Conservation (phyloP, 148 eudicot species). For the Cornus kousa region DNA sequence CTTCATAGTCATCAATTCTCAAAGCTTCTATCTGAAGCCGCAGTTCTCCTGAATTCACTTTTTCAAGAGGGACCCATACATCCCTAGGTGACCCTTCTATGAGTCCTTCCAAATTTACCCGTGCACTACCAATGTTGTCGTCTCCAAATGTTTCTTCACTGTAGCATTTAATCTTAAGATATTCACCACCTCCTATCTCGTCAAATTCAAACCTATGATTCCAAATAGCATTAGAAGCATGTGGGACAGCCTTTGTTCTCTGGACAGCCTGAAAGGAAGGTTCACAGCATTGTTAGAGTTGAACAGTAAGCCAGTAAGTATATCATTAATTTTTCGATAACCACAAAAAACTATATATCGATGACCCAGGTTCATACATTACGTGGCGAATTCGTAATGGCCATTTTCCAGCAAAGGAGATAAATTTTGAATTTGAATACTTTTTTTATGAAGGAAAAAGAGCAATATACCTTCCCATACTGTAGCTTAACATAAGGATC, state of each 20-base stretch:
- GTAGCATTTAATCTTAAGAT: slow-evolving; percentile 75
- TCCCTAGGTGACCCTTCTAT: slow-evolving; percentile 66
- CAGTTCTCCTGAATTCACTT: slow-evolving; percentile 83
- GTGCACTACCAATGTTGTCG: slow-evolving; percentile 83
- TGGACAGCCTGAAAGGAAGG: slow-evolving; percentile 46
- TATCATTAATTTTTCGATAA: too few species aligned
- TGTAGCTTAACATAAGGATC: slow-evolving; percentile 82
- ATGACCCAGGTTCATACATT: too few species aligned
- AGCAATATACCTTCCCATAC: slow-evolving; percentile 77
- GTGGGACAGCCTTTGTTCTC: slow-evolving; percentile 52
- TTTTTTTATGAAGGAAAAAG: background rate
- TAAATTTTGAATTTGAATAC: background rate
- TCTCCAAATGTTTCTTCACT: slow-evolving; percentile 81
- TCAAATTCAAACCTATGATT: slow-evolving; percentile 92
- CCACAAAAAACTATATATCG: too few species aligned
- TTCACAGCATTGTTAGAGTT: too few species aligned
- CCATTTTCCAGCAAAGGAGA: background rate
- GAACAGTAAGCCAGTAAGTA: too few species aligned
- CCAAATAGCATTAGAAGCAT: slow-evolving; percentile 64
- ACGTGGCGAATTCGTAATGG: too few species aligned
- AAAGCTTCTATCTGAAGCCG: slow-evolving; percentile 78
- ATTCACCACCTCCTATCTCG: slow-evolving; percentile 87
- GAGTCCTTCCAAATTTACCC: slow-evolving; percentile 89
- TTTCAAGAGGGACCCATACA: slow-evolving; percentile 87
- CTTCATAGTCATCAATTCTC: slow-evolving; percentile 32